Evolutionary conservation across 805 yeast species (phyloP), one percentile per base, ranked within the genome.

Genomic region (Kluyveromyces starmeri): DNA sequence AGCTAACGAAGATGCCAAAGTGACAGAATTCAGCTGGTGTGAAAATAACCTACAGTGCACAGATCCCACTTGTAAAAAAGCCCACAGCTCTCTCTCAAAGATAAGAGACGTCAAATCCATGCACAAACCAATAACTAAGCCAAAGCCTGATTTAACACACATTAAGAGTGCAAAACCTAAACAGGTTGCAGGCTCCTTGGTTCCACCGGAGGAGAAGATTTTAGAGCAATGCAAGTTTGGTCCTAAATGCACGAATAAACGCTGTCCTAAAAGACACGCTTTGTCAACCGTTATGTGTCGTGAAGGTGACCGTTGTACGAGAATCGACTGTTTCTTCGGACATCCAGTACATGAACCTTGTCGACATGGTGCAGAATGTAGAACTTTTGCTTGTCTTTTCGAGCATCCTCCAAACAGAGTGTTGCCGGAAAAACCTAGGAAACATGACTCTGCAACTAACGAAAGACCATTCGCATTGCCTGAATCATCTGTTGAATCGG

Each of bases 201-300:
- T 30, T 12, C 55, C 53, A 18, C 60, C 50, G 18, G 50, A 45
- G 15, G 78, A 76, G 37, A 71, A 67, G 48, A 68, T 75, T 1
- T 65, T 85, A 47, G 94, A 83, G 43, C 84, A 83, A 49, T 86
- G 96, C 61, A 83, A 80, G 55, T 86, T 74, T 53, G 86, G 88
- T 24, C 45, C 70, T 7, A 66, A 71, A 40, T 86, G 96, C 61
- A 78, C 85, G 28, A 84, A 84, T 51, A 72, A 68, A 45, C 70
- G 68, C 48, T 86, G 96, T 61, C 78, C 81, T 40, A 81, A 72
- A 56, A 75, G 96, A 61, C 96, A 86, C 59, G 94, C 96, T 2
- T 69, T 75, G 12, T 67, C 83, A 7, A 67, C 72, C 6, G 73
- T 77, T 19, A 59, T 83, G 41, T 86, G 96, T 55, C 83, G 95